Base-by-base conservation (phyloP, 2,329 filamentous ascomycete species). In the Capronia coronata region DNA sequence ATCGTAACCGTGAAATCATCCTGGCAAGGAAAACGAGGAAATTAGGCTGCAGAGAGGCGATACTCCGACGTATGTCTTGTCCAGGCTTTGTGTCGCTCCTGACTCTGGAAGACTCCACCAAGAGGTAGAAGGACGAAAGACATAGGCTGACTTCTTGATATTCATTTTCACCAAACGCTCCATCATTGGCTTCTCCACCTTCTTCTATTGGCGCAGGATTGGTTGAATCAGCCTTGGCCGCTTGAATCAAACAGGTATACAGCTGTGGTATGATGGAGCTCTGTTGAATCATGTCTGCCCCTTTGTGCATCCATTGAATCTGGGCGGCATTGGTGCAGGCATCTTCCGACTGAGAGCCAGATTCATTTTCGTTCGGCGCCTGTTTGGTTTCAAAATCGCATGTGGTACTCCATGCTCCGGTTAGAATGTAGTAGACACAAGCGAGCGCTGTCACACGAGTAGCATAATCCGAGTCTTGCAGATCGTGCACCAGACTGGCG, bases 391-490 rank as follows among this genome's bases (percentile, higher is more conserved):
- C 55, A 37, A 63, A 63, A 23, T 80, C 77, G 25, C 82, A 83
- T 9, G 82, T 87, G 42, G 82, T 74, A 2, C 75, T 77, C 86
- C 86, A 90, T 29, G 82, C 73, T 1, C 86, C 86, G 3, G 87
- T 74, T 11, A 84, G 70, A 21, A 86, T 59, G 56, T 76, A 76
- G 53, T 69, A 72, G 43, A 76, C 56, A 25, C 63, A 67, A 54
- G 74, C 70, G 29, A 76, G 57, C 7, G 69, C 68, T 54, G 71
- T 70, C 34, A 75, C 61, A n/a, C 74, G 65, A 29, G 64, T 59
- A 9, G 64, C 61, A 27, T 70, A 63, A 34, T 73, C 69, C 7
- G 62, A 53, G 44, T 69, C 63, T 38, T 65, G 62, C 14, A 75
- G 48, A 18, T 61, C 64, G 29, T 65, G 59, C 11, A 72, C 58